A percentile compares a stretch with the other conserved stretches of the same genome.
These are phyloP conservation scores for Adiantum capillusveneris DNA, from an alignment of 75 land plant genomes.

Conservation along the genomic window DNA sequence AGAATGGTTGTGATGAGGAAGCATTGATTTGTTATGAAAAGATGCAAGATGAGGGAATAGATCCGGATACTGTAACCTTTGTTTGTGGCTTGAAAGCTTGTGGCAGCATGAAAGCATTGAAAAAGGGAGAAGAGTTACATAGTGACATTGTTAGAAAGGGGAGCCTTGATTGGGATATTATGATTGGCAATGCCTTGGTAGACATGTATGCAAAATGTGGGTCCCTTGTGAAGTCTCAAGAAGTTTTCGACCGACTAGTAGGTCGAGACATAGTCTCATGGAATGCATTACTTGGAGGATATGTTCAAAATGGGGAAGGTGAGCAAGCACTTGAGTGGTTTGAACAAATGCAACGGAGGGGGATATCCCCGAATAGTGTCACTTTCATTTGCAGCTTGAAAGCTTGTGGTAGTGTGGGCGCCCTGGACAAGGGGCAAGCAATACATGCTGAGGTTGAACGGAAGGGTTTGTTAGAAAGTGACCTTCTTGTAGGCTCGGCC, in stretches of 20 bases:
- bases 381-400: conserved; percentile 7
- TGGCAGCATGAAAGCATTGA: conserved; percentile 33
- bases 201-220: conserved; percentile 33
- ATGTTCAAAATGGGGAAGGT: conserved; percentile 1
- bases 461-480: background rate
- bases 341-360: background rate
- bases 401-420: conserved; percentile 11
- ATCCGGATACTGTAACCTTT: conserved; percentile 52
- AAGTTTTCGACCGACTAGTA: conserved; percentile 5
- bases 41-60: conserved; percentile 18
- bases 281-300: conserved; percentile 10
- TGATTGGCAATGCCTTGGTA: conserved; percentile 38
- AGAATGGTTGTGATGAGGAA: conserved; percentile 20
- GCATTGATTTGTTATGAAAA: conserved; percentile 23
- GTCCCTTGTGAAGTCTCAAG: conserved; percentile 4
- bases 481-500: background rate
- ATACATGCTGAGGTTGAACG: conserved; percentile 4
- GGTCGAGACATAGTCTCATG: conserved; percentile 6
- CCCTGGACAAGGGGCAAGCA: conserved; percentile 6
- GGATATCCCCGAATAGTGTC: conserved; percentile 1
- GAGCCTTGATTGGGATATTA: conserved; percentile 10
- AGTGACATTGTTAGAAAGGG: conserved; percentile 27
- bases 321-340: conserved; percentile 6
- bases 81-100: conserved; percentile 45
- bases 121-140: conserved; percentile 56